Evolutionary conservation across 2,329 filamentous ascomycete genomes (phyloP).

Genomic region (Cadophora sp.): DNA sequence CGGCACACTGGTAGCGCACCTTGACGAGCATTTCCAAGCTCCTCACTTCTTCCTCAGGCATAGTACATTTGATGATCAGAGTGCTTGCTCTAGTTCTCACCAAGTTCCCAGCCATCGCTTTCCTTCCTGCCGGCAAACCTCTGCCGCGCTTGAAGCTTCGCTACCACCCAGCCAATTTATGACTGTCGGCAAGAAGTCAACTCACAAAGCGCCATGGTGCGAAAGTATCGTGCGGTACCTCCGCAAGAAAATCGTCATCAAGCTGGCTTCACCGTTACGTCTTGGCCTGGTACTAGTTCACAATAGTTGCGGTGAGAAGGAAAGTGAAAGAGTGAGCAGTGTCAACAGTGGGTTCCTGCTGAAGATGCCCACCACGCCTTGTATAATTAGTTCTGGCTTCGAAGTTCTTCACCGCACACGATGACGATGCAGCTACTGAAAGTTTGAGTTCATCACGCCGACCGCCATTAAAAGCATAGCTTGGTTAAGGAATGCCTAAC

Average conservation of each 20-base stretch:
- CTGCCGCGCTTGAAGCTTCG: not conserved
- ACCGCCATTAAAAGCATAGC: not conserved
- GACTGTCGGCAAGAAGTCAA: not conserved
- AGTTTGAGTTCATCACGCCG: not conserved
- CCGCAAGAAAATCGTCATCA: constrained; percentile 1
- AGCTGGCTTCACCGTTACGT: constrained; percentile 4
- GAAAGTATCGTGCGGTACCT: not conserved
- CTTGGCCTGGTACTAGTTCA: not conserved
- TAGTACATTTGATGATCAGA: not conserved
- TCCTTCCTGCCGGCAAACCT: not conserved
- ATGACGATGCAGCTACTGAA: not conserved
- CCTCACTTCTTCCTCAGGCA: not conserved
- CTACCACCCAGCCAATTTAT: not conserved
- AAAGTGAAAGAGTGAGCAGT: not conserved
- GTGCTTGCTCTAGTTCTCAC: not conserved
- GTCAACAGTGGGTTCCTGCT: not conserved
- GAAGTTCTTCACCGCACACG: not conserved
- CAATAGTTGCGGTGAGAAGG: constrained; percentile 12
- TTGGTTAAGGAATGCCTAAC: not conserved
- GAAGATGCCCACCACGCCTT: not conserved
- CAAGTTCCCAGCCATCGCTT: not conserved
- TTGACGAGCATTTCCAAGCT: not conserved
- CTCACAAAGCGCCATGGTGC: constrained; percentile 3
- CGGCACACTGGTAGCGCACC: constrained; percentile 8
- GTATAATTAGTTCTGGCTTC: not conserved